Evolutionary conservation across 306 rosid species (phyloP), one percentile per base, ranked within the genome.

Genomic region (Lathyrus tuberosus): DNA sequence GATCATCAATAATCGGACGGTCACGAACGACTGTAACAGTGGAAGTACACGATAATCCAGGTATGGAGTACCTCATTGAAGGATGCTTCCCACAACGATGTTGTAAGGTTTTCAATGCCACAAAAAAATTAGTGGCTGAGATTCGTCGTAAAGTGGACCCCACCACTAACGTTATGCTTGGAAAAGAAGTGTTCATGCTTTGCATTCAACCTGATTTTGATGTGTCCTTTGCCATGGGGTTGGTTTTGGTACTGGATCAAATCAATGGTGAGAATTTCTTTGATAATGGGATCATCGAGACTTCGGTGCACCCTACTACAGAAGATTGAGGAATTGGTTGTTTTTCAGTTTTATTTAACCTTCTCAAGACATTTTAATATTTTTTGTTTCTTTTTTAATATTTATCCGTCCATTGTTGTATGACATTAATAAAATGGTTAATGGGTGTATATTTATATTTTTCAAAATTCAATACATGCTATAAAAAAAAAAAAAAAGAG

Each of bases 1-100:
- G 98, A 26, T 90, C 98, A 1, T 88, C 97, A 8, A 90, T 94
- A 12, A 90, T 94, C 69, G 97, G 95, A 73, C 86, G 95, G 82
- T 81, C 98, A 28, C 73, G 88, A 73, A 76, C 89, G 5, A 80
- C 64, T 57, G 43, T 90, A 74, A 70, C 75, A 18, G 98, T 94
- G 76, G 95, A 94, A 75, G 79, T 90, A 66, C 87, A 71, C 65
- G 78, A 73, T 16, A 67, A 69, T 3, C 38, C 81, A 5, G 80
- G 76, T 26, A 82, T 81, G 72, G 90, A 84, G 72, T 85, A 94
- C 77, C 90, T 84, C 44, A 88, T 90, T 71, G 98, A 94, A 62
- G 98, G 98, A 2, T 80, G 80, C 13, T 94, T 87, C 46, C 81
- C 81, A 5, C 90, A 87, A 53, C 80, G 96, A 0, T 72, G 85